These are phyloP conservation scores for Chamaecrista fasciculata DNA, from an alignment of 306 rosid genomes.

Conservation along the genomic window DNA sequence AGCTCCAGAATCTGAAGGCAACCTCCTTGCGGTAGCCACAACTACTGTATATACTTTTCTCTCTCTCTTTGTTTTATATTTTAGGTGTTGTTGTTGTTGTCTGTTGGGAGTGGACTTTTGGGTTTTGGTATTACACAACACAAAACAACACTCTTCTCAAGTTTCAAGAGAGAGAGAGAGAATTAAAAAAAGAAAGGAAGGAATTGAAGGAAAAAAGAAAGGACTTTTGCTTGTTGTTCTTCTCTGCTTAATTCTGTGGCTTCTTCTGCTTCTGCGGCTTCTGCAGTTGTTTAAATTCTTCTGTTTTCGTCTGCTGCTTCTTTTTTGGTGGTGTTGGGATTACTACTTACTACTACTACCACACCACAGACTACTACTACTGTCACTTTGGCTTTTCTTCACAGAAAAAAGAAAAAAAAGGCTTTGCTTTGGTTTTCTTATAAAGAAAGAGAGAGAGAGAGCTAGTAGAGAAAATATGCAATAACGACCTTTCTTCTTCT, in stretches of 20 bases:
- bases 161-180: slow-evolving; percentile 7
- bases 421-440: too few relatives aligned
- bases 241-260: background rate
- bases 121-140: too few relatives aligned
- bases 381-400: too few relatives aligned
- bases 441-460: background rate
- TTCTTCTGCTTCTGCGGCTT: background rate
- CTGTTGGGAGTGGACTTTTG: too few relatives aligned
- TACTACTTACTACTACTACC: background rate
- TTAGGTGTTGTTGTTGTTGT: too few relatives aligned
- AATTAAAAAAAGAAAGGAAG: background rate
- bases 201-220: background rate
- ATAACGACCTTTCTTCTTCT: slow-evolving; percentile 46
- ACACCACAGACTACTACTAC: background rate
- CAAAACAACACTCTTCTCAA: too few relatives aligned
- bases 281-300: background rate
- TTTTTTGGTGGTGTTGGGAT: slow-evolving; percentile 12
- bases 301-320: background rate
- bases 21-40: slow-evolving; percentile 99
- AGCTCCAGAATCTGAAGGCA: slow-evolving; percentile 90
- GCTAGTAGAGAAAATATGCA: slow-evolving; percentile 9
- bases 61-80: too few relatives aligned
- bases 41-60: slow-evolving; percentile 35
- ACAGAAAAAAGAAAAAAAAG: too few relatives aligned
- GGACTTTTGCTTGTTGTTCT: background rate